Evolutionary conservation across 805 yeast genomes (phyloP).

Genomic region (Monosporozyma solicola): DNA sequence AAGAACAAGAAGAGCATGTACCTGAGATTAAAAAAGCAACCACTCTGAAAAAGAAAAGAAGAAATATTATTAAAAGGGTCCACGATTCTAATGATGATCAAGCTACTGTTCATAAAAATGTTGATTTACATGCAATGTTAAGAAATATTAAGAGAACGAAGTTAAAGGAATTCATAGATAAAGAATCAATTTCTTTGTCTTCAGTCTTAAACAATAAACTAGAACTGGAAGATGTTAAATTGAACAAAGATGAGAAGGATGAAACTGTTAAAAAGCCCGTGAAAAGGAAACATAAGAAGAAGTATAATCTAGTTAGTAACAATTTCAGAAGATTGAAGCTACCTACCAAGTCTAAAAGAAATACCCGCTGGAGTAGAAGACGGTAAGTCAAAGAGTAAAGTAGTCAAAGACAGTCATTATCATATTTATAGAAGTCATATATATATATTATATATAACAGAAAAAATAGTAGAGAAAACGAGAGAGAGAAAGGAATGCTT

Average conservation of each 20-base stretch:
- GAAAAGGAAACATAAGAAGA: constrained; percentile 18
- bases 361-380: constrained; percentile 32
- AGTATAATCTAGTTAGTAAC: constrained; percentile 32
- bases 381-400: background rate
- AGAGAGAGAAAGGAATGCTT: background rate
- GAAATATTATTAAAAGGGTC: constrained; percentile 1
- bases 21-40: background rate
- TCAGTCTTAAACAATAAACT: background rate
- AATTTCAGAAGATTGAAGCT: constrained; percentile 48
- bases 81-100: background rate
- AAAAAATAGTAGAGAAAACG: too few species aligned
- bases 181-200: background rate
- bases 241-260: background rate
- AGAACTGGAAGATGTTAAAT: background rate
- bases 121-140: constrained; percentile 4
- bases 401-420: background rate
- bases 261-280: constrained; percentile 2
- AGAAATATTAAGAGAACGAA: constrained; percentile 1
- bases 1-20: background rate
- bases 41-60: constrained; percentile 18
- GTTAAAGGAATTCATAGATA: constrained; percentile 1
- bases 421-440: background rate
- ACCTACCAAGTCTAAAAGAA: constrained; percentile 35
- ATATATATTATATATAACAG: background rate
- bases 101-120: background rate